Percentiles rank a stretch among this genome's conserved stretches.
phyloP scores from a whole-genome alignment of 345 rosid species.

The Eucalyptus cloeziana region DNA sequence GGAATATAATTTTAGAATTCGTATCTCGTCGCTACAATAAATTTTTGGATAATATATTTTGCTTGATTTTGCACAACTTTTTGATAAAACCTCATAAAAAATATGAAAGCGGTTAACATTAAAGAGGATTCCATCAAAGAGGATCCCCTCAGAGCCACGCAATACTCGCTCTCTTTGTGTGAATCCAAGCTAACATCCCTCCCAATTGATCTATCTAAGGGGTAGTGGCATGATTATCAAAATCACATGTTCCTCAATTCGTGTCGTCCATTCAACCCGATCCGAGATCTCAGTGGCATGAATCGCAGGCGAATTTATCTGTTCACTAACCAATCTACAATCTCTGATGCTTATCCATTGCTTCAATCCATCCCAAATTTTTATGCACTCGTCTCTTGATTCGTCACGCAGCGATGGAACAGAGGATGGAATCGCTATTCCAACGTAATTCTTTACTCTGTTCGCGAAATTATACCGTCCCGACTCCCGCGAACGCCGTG shows the following conservation, averaged over 20 bases:
- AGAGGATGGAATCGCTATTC: not conserved
- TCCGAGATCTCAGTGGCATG: rapidly evolving
- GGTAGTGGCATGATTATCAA: not conserved
- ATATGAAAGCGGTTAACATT: rapidly evolving
- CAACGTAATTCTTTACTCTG: not conserved
- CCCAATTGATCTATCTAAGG: no score
- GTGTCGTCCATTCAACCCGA: rapidly evolving
- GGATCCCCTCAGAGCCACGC: rapidly evolving
- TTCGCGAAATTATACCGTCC: no score
- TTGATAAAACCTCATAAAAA: no score
- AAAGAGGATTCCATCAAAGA: no score
- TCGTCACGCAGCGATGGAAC: not conserved
- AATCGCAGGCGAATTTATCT: rapidly evolving
- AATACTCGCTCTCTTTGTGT: rapidly evolving
- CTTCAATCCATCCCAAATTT: not conserved
- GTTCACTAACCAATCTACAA: not conserved
- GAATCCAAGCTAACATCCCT: no score
- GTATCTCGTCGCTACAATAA: rapidly evolving
- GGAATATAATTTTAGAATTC: no score
- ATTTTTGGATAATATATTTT: no score
- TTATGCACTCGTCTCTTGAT: not conserved
- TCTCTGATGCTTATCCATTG: not conserved
- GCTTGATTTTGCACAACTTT: not conserved
- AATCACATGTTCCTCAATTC: not conserved
- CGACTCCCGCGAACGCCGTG: not conserved